phyloP scores from a whole-genome alignment of 2,329 filamentous ascomycete species.

The Hortaea sp. region DNA sequence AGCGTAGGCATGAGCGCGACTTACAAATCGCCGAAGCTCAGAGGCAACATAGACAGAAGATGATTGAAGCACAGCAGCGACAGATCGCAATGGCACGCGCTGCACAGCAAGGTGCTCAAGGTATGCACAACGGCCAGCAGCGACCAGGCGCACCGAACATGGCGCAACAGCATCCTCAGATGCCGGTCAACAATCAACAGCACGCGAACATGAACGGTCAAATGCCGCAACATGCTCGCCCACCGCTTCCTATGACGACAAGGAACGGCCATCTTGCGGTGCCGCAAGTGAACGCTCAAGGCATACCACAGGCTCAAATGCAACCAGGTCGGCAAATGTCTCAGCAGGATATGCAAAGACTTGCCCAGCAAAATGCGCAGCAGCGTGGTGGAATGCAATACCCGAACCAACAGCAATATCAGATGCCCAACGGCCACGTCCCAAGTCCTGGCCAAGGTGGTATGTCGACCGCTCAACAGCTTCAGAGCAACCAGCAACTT shows the following conservation, averaged over 20 bases:
- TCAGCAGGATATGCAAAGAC: constrained; percentile 12
- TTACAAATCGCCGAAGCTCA: constrained; percentile 51
- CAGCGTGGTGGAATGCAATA: constrained; percentile 18
- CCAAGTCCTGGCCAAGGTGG: constrained; percentile 16
- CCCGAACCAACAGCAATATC: constrained; percentile 17
- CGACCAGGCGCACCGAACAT: constrained; percentile 11
- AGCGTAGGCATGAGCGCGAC: constrained; percentile 79
- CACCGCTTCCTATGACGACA: constrained; percentile 37
- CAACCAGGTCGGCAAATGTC: constrained; percentile 10
- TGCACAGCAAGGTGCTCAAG: constrained; percentile 25
- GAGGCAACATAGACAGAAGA: constrained; percentile 53
- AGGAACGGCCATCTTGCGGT: constrained; percentile 39
- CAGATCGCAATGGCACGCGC: constrained; percentile 28
- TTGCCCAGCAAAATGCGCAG: constrained; percentile 17
- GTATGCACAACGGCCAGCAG: constrained; percentile 16
- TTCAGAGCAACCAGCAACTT: constrained; percentile 22
- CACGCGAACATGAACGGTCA: constrained; percentile 27
- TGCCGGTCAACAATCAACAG: constrained; percentile 19
- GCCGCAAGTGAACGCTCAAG: constrained; percentile 44
- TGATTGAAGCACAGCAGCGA: constrained; percentile 38
- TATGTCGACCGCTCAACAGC: constrained; percentile 25
- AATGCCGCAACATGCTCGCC: constrained; percentile 30
- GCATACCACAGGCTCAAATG: constrained; percentile 54
- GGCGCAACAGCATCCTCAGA: constrained; percentile 15
- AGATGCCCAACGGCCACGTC: constrained; percentile 20